Evolutionary conservation across 139 green algal genomes (phyloP), one percentile per base, ranked within the genome.

Genomic region (Chlamydomonas incerta): DNA sequence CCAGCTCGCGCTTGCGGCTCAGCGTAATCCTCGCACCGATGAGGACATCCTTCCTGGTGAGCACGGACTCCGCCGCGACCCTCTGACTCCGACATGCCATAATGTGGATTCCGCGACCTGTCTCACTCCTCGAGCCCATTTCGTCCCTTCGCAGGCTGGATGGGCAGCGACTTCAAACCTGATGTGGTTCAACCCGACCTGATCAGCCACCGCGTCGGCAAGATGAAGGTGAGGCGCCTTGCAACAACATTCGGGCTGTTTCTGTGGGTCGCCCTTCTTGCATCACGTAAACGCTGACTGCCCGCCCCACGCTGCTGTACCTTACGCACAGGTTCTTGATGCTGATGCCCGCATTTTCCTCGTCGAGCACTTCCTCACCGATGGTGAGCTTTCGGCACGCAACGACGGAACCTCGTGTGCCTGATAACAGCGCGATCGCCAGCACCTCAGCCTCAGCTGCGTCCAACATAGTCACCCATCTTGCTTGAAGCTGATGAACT

Each of bases 291-390:
- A 50, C 41, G 41, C 41, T 58, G 21, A 50, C 17, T 9, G 55
- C 33, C 46, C 13, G 41, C 33, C 11, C 21, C 41, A 1, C 13
- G 37, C 34, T 33, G n/a, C 34, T 33, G 20, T 10, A n/a, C 4
- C 24, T 65, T 55, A 13, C 14, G 33, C 72, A 52, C 72, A 91
- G 88, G 88, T 92, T 21, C 70, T 92, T 17, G 85, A 92, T 60
- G 74, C 74, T 4, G 88, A 92, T 13, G 88, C 88, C 0, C 79
- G 88, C 58, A 92, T 92, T 23, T 92, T 92, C 37, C 33, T 90
- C 24, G 82, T 77, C 66, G 72, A 88, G 75, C 62, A 87, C 67
- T 90, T 92, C 28, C 81, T 90, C 29, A 76, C 81, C 15, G 75
- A 74, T 20, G 81, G 81, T 90, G 18, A 57, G 79, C 41, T 29